A percentile compares a stretch with the other conserved stretches of the same genome.
Conservation (phyloP, 2,329 filamentous ascomycete species). For the Sporothrix protearum region DNA sequence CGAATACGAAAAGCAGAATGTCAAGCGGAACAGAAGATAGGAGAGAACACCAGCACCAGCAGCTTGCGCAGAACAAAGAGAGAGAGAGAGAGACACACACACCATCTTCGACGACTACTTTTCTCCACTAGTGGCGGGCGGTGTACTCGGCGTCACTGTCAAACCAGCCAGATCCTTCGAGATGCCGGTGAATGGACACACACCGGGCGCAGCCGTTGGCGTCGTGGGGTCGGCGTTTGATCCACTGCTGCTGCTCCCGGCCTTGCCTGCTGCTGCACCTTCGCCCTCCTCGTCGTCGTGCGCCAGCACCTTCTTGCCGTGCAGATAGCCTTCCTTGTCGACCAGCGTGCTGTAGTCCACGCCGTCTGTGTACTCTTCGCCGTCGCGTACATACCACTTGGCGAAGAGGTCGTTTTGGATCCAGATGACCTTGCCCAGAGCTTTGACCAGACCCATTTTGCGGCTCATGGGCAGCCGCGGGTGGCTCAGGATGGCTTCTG, state of each 20-base stretch:
- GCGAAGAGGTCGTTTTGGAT: slow-evolving; percentile 84
- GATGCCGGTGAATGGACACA: slow-evolving; percentile 33
- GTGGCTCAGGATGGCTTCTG: slow-evolving; percentile 70
- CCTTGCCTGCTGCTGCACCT: not conserved
- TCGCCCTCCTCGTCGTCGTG: slow-evolving; percentile 23
- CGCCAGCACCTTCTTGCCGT: slow-evolving; percentile 57
- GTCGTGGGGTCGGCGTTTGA: not conserved
- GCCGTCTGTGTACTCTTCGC: slow-evolving; percentile 54
- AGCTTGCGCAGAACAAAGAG: not conserved
- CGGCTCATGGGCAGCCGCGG: slow-evolving; percentile 62
- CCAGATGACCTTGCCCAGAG: slow-evolving; percentile 78
- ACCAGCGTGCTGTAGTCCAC: slow-evolving; percentile 43
- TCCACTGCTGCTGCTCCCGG: not conserved
- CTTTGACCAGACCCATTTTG: slow-evolving; percentile 72
- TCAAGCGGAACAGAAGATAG: not conserved
- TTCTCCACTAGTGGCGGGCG: not conserved
- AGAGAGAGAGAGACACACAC: too few species aligned
- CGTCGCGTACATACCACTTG: slow-evolving; percentile 73
- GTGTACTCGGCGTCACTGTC: slow-evolving; percentile 21
- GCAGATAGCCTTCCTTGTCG: slow-evolving; percentile 61
- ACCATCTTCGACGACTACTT: not conserved
- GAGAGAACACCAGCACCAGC: not conserved
- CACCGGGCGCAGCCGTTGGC: slow-evolving; percentile 21
- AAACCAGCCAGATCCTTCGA: slow-evolving; percentile 26
- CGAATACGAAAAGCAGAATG: not conserved